Evolutionary conservation across 2,329 filamentous ascomycete genomes (phyloP), one percentile per base, ranked within the genome.

Genomic region (Aspergillus sp.): DNA sequence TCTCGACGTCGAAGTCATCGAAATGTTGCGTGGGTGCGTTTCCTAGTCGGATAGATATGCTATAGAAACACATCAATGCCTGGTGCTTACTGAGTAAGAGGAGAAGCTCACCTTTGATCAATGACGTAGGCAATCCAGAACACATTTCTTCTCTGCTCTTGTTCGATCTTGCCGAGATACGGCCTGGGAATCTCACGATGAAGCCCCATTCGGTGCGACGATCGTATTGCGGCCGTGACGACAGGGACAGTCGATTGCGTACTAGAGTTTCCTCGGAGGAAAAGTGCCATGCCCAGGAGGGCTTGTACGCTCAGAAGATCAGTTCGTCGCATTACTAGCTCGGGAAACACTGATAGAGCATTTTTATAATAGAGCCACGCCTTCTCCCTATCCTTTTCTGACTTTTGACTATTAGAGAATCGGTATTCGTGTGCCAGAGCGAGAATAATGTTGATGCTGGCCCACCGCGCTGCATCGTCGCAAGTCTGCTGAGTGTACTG

Each of bases 351-450:
- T 11, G 91, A 92, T 84, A 97, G 89, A 41, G 94, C 93, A 73
- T 98, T 98, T 81, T 98, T 97, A 69, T 97, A 84, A 72, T 97
- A 95, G 2, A 88, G 89, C 91, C 93, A 97, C 0, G 93, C 93
- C 74, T 93, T 95, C 54, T 93, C 88, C 63, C 97, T 92, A 72
- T 97, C 93, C 63, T 95, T 92, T 68, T 90, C 87, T 0, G 92
- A 89, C 0, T 96, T 91, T 8, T 95, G 82, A 71, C 95, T 93
- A 79, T 92, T 95, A 89, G 96, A 96, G 22, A 96, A 92, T 6
- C 93, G 89, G 71, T 97, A 83, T 49, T 94, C 87, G 72, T 97
- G 92, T 7, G 93, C 91, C 69, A 97, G 92, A 28, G 93, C 93
- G 58, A 98, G 80, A 1, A 91, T 91, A 63, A 96, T 90, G 69